phyloP scores from a whole-genome alignment of 169 alveolate genomes.

The Plasmodium malariae region DNA sequence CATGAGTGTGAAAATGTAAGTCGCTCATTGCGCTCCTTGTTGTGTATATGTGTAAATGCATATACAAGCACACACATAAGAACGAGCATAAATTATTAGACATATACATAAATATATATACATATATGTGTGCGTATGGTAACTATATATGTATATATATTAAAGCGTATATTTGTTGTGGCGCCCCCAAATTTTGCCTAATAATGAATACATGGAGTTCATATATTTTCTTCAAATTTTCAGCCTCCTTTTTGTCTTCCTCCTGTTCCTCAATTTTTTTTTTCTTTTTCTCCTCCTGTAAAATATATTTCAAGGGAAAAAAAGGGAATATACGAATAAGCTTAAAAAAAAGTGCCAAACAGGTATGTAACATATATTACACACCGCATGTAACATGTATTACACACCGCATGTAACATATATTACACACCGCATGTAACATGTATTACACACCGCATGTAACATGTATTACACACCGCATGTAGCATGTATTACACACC shows the following conservation, averaged over 20 bases:
- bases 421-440: too few relatives aligned
- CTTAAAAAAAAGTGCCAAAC: neutral
- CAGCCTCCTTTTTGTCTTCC: constrained; percentile 46
- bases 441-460: too few relatives aligned
- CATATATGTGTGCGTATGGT: neutral
- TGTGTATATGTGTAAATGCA: too few relatives aligned
- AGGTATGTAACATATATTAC: too few relatives aligned
- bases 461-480: too few relatives aligned
- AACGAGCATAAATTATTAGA: neutral
- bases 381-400: too few relatives aligned
- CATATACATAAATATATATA: neutral
- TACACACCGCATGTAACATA: too few relatives aligned
- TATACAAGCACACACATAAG: neutral
- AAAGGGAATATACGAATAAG: neutral
- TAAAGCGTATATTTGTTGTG: too few relatives aligned
- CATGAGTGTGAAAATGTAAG: neutral
- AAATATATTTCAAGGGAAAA: neutral
- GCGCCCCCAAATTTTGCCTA: neutral
- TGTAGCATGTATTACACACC: too few relatives aligned
- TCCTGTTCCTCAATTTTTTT: constrained; percentile 34
- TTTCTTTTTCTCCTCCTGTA: constrained; percentile 43
- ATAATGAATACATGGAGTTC: constrained; percentile 28
- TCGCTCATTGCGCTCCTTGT: too few relatives aligned
- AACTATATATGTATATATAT: neutral
- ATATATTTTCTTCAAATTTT: constrained; percentile 32